These are phyloP conservation scores for Eragrostis nindensis DNA, from an alignment of 176 grass and related monocot species.

Conservation along the genomic window DNA sequence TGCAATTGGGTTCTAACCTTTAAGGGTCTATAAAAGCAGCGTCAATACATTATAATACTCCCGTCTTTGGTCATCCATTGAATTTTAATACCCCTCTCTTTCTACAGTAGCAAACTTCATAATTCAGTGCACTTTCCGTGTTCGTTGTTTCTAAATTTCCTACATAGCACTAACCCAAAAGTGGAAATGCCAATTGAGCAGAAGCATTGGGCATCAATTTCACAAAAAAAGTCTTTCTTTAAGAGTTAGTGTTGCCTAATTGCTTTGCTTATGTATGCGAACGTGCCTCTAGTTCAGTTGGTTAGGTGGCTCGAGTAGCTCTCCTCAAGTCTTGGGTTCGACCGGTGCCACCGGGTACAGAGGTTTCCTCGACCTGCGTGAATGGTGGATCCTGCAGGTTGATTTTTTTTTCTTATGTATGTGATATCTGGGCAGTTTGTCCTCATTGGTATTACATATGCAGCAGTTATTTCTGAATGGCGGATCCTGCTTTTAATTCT, in stretches of 20 bases:
- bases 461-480: not conserved
- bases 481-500: not conserved
- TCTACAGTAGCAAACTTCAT: constrained; percentile 12
- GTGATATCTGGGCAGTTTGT: not conserved
- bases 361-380: too few species aligned
- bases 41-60: too few species aligned
- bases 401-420: too few species aligned
- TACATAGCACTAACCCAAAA: not conserved
- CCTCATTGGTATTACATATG: not conserved
- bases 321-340: too few species aligned
- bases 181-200: not conserved
- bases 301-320: too few species aligned
- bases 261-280: not conserved
- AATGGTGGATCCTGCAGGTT: too few species aligned
- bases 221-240: not conserved
- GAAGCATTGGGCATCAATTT: not conserved
- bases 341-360: too few species aligned
- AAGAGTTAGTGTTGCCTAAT: not conserved
- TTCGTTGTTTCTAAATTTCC: not conserved
- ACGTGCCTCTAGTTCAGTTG: too few species aligned
- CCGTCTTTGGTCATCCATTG: not conserved
- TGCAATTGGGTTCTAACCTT: too few species aligned
- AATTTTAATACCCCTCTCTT: not conserved
- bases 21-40: too few species aligned
- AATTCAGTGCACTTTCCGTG: not conserved